Base-by-base conservation (phyloP, 306 rosid species). In the Chamaecrista fasciculata region DNA sequence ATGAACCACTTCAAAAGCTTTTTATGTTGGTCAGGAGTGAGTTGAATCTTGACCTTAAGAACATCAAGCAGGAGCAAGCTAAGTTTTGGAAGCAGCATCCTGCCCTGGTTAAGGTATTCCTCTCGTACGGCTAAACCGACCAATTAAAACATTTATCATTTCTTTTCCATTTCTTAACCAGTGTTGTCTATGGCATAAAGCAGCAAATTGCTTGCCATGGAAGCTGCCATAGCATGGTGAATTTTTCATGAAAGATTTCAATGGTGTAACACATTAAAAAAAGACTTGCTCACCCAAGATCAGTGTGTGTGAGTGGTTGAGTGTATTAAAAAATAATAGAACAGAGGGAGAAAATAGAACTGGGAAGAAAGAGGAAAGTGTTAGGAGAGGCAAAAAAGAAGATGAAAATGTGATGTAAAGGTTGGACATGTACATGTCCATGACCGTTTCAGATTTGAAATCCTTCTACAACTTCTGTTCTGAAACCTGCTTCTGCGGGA, bases 31-130 rank as follows among this genome's bases (percentile, higher is more conserved):
- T 93, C 44, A 83, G 97, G 74, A 90, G 98, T 82, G 98, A 93
- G 88, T 78, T 93, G 78, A 93, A 93, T 84, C 87, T 93, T 73
- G 97, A 93, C 86, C 98, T 86, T 60, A 93, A 93, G 83, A 93
- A 90, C 86, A 90, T 90, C 55, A 93, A 93, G 86, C 98, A 93
- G 78, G 98, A 90, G 84, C 97, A 93, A 70, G 88, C 97, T 36
- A 93, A 93, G 77, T 93, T 93, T 86, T 90, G 97, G 98, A 93
- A 90, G 84, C 97, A 93, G 82, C 97, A 88, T 88, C 98, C 98
- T 62, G 88, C 93, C 44, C 84, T 90, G 58, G 97, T 90, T 76
- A 93, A 93, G 92, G 98, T 93, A 85, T 80, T 47, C 40, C 66
- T 50, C 18, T 69, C 36, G 50, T 51, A 29, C 39, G 69, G 40